Evolutionary conservation across 371 early-diverging fungal species (phyloP).

Genomic region (Mortierella sp.): DNA sequence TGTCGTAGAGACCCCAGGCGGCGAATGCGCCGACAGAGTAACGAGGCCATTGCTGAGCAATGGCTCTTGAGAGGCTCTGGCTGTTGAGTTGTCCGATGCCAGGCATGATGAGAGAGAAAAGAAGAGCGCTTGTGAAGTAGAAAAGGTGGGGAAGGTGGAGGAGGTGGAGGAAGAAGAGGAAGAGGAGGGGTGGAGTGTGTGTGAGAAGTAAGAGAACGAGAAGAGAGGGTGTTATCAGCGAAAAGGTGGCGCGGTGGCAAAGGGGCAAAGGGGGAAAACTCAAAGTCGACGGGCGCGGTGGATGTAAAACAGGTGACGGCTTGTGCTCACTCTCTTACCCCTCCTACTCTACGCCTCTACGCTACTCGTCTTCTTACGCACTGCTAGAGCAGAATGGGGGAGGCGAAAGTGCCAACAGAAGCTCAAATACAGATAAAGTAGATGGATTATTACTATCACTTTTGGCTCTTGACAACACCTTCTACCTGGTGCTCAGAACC

Average conservation of each 20-base stretch:
- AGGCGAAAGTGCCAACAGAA: not conserved
- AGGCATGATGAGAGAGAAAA: not conserved
- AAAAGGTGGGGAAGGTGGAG: not conserved
- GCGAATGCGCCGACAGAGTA: slow-evolving; percentile 11
- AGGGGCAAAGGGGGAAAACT: not conserved
- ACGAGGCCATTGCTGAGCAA: slow-evolving; percentile 20
- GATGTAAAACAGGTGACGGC: not conserved
- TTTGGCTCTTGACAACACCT: not conserved
- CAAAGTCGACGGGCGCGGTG: not conserved
- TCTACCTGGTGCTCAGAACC: too few relatives aligned
- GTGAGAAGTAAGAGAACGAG: not conserved
- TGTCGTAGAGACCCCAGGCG: slow-evolving; percentile 5
- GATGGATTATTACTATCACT: not conserved
- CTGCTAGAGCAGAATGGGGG: not conserved
- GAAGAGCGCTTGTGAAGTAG: not conserved
- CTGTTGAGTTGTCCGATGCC: not conserved
- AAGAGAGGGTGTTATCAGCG: too few relatives aligned
- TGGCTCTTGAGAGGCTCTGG: not conserved
- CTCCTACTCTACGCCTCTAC: too few relatives aligned
- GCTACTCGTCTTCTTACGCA: too few relatives aligned
- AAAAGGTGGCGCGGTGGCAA: not conserved
- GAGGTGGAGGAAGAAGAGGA: not conserved
- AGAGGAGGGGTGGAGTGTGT: not conserved
- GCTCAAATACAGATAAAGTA: too few relatives aligned
- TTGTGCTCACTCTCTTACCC: not conserved